Evolutionary conservation across 768 basidiomycete genomes (phyloP).

Genomic region (Gautieria morchelliformis): DNA sequence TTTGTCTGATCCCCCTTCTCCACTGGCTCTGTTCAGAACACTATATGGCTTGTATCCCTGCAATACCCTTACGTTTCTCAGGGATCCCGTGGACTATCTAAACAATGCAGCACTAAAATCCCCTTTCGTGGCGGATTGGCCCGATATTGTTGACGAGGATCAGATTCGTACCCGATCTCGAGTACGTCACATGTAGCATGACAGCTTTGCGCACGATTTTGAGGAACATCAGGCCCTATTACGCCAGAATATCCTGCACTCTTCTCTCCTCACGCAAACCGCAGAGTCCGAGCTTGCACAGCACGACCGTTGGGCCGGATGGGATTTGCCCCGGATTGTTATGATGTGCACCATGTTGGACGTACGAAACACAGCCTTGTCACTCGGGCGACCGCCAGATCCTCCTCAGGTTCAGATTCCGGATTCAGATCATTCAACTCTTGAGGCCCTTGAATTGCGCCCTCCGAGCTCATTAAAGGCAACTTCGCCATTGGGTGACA

Average conservation of each 20-base stretch:
- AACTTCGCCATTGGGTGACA: neutral
- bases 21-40: conserved; percentile 60
- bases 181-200: conserved; percentile 30
- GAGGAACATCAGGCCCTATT: conserved; percentile 44
- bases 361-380: conserved; percentile 41
- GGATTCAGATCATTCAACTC: neutral
- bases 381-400: neutral
- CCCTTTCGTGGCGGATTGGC: conserved; percentile 66
- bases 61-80: conserved; percentile 75
- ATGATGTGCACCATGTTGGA: conserved; percentile 66
- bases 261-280: conserved; percentile 59
- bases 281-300: conserved; percentile 53
- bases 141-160: conserved; percentile 53
- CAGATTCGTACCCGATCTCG: conserved; percentile 65
- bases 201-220: neutral
- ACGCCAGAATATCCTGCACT: conserved; percentile 65
- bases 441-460: neutral
- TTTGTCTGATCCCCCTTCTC: conserved; percentile 46
- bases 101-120: conserved; percentile 37
- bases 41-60: conserved; percentile 89
- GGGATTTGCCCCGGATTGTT: conserved; percentile 50
- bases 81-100: conserved; percentile 58
- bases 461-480: neutral
- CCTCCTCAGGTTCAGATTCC: neutral
- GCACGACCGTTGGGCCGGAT: conserved; percentile 57